Base-by-base conservation (phyloP, 192 early-diverging fungal species). In the Pilobolus umbonatus region DNA sequence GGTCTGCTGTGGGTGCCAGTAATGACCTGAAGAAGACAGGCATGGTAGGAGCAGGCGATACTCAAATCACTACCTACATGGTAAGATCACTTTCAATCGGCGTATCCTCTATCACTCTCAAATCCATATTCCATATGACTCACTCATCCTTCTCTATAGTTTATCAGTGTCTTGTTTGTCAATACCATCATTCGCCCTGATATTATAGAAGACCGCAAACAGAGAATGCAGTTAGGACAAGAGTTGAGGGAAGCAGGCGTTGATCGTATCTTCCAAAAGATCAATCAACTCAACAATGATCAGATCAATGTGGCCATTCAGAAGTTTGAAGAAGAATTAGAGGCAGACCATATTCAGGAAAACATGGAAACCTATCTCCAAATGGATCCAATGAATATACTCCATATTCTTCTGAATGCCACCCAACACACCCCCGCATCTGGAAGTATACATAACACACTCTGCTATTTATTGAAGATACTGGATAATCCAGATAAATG, bases 101-200 rank as follows among this genome's bases (percentile, higher is more conserved):
- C n/a, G n/a, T n/a, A n/a, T n/a, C n/a, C n/a, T n/a, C n/a, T n/a
- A n/a, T n/a, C n/a, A n/a, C 3, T 11, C 21, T 26, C 6, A n/a
- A 9, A 19, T 34, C 15, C 32, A 26, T 40, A 11, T 12, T 32
- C 38, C 5, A 5, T 34, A 42, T 17, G 21, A 28, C 32, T 21
- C 39, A n/a, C n/a, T 40, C 9, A 25, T 21, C 44, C 31, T n/a
- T n/a, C n/a, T n/a, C n/a, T n/a, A n/a, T 74, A 80, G 74, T 72
- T 90, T 28, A 79, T 85, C 8, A 86, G 82, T 66, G 71, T 90
- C 58, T 74, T 91, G 15, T 76, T 91, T 46, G 76, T 91, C 69
- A 91, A 91, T 66, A 83, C 87, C 6, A 67, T 91, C 2, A 67
- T 88, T 0, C 79, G 80, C 30, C 79, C 86, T 7, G 81, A 83